phyloP scores from a whole-genome alignment of 2,329 filamentous ascomycete species.

The Atkinsonella texensis region DNA sequence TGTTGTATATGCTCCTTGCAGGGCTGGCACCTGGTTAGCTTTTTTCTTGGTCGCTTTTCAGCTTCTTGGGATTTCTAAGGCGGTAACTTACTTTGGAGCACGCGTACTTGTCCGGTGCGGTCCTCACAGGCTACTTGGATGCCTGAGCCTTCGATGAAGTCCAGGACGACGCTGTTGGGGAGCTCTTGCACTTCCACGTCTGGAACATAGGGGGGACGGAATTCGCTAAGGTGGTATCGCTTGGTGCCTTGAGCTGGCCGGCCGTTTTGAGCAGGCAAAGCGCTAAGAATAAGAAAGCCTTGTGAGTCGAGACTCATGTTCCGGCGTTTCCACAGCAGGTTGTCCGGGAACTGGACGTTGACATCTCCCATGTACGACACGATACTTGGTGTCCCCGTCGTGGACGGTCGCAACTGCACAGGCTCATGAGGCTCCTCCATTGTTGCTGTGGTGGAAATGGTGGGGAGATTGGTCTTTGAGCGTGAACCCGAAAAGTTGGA shows the following conservation, averaged over 20 bases:
- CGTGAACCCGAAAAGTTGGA: slow-evolving; percentile 39
- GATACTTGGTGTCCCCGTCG: slow-evolving; percentile 26
- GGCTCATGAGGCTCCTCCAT: slow-evolving; percentile 30
- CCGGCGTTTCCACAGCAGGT: slow-evolving; percentile 88
- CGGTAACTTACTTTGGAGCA: slow-evolving; percentile 38
- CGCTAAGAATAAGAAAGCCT: slow-evolving; percentile 70
- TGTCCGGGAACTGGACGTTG: slow-evolving; percentile 95
- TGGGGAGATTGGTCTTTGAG: slow-evolving; percentile 31
- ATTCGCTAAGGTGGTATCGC: slow-evolving; percentile 77
- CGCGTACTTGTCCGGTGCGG: slow-evolving; percentile 41
- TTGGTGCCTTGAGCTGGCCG: slow-evolving; percentile 41
- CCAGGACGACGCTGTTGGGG: slow-evolving; percentile 64
- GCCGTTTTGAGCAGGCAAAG: slow-evolving; percentile 43
- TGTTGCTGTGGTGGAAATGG: slow-evolving; percentile 37
- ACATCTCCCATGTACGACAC: slow-evolving; percentile 73
- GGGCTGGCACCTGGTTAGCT: slow-evolving; percentile 12
- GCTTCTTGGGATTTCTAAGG: too few relatives aligned
- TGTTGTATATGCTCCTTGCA: slow-evolving; percentile 24
- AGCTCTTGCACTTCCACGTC: slow-evolving; percentile 89
- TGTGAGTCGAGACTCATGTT: slow-evolving; percentile 75
- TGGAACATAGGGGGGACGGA: slow-evolving; percentile 65
- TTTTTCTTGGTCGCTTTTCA: not conserved
- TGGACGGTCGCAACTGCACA: slow-evolving; percentile 13
- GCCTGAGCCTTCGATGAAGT: slow-evolving; percentile 48
- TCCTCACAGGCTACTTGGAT: slow-evolving; percentile 55